A percentile compares a stretch with the other conserved stretches of the same genome.
Evolutionary conservation across 805 yeast genomes (phyloP).

Genomic region (Lipomyces yamadae): DNA sequence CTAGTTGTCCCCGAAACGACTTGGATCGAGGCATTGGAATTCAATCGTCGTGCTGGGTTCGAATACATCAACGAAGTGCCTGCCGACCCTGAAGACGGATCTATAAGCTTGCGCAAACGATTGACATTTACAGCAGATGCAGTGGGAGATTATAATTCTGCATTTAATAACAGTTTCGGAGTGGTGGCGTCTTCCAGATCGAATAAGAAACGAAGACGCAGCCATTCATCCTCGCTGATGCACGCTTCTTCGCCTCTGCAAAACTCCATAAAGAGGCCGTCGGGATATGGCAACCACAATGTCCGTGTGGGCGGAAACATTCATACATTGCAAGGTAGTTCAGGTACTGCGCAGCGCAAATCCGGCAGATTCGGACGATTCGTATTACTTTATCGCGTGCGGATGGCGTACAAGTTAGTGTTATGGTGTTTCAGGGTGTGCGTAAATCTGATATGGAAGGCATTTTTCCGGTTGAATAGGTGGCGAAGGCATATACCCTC

Average conservation of each 20-base stretch:
- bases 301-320: slow-evolving; percentile 22
- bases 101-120: slow-evolving; percentile 13
- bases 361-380: slow-evolving; percentile 23
- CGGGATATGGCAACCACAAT: slow-evolving; percentile 30
- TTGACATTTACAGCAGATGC: slow-evolving; percentile 14
- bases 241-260: neutral
- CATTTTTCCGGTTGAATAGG: neutral
- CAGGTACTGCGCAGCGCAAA: slow-evolving; percentile 12
- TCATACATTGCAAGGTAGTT: neutral
- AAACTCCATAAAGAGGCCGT: neutral
- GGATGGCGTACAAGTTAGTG: slow-evolving; percentile 32
- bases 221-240: neutral
- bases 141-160: slow-evolving; percentile 11
- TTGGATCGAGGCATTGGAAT: slow-evolving; percentile 54
- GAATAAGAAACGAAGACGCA: neutral
- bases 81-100: slow-evolving; percentile 2
- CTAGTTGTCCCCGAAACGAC: slow-evolving; percentile 57
- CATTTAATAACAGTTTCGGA: slow-evolving; percentile 8
- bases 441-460: neutral
- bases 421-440: slow-evolving; percentile 16
- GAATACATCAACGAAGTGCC: slow-evolving; percentile 29
- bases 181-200: neutral
- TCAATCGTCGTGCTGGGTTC: slow-evolving; percentile 27
- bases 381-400: slow-evolving; percentile 24
- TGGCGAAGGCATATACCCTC: neutral